A percentile compares a stretch with the other conserved stretches of the same genome.
Conservation (phyloP, 371 early-diverging fungal genomes). For the Basidiobolus meristosporus region DNA sequence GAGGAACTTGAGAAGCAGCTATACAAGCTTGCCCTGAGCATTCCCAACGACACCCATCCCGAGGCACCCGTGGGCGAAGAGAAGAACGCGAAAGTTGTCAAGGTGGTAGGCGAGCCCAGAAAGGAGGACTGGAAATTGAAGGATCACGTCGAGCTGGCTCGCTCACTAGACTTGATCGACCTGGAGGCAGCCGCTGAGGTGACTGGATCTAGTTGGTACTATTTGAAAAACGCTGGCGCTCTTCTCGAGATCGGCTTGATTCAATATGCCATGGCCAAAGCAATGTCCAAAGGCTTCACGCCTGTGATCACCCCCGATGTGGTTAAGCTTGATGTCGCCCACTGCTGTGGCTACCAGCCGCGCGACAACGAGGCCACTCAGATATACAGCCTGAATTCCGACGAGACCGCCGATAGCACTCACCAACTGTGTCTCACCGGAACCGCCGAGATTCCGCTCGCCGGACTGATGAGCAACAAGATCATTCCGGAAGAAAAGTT, state of each 20-base stretch:
- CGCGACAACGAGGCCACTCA: conserved; percentile 54
- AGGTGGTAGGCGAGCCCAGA: conserved; percentile 17
- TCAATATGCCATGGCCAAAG: conserved; percentile 72
- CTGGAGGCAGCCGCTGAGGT: conserved; percentile 67
- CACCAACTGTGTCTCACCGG: conserved; percentile 48
- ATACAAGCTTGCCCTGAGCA: conserved; percentile 1
- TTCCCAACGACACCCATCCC: conserved; percentile 57
- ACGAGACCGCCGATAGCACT: conserved; percentile 1
- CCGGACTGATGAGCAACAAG: conserved; percentile 56
- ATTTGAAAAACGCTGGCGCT: conserved; percentile 63
- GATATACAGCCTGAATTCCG: conserved; percentile 53
- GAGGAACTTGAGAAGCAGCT: too few species aligned
- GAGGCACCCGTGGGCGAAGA: conserved; percentile 45
- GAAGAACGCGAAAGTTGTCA: conserved; percentile 24
- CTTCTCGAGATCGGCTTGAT: conserved; percentile 69
- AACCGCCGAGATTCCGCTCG: conserved; percentile 85
- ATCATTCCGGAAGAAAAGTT: conserved; percentile 28
- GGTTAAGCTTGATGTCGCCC: conserved; percentile 55
- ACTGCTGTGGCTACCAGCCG: conserved; percentile 84
- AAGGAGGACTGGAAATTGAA: conserved; percentile 4
- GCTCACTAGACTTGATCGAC: conserved; percentile 48
- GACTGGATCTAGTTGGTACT: conserved; percentile 76
- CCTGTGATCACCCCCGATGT: conserved; percentile 74
- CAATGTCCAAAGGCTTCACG: conserved; percentile 42
- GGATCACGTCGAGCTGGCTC: conserved; percentile 53